phyloP scores from a whole-genome alignment of 495 filamentous ascomycete species.

The Pseudotulostoma volvatum region DNA sequence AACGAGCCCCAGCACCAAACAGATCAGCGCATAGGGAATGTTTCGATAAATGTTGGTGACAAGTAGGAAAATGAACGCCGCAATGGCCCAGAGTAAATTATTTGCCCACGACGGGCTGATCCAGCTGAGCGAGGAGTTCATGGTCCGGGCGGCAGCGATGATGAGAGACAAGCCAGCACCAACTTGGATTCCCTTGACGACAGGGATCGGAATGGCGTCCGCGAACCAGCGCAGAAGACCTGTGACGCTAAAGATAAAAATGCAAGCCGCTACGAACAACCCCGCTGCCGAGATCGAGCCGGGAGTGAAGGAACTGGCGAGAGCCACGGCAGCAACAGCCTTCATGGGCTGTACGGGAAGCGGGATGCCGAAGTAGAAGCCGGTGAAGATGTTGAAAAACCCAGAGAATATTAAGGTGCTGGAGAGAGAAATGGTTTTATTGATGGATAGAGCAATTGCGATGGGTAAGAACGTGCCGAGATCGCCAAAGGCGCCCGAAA shows the following conservation, averaged over 20 bases:
- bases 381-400: constrained; percentile 69
- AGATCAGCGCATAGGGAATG: constrained; percentile 58
- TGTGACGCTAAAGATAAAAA: constrained; percentile 61
- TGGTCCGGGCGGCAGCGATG: constrained; percentile 49
- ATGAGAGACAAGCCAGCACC: constrained; percentile 71
- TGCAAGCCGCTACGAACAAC: constrained; percentile 50
- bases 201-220: constrained; percentile 57
- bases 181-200: constrained; percentile 88
- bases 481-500: constrained; percentile 82
- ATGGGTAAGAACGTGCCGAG: constrained; percentile 82
- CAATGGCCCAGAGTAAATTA: constrained; percentile 55
- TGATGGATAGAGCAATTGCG: constrained; percentile 63
- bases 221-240: constrained; percentile 56
- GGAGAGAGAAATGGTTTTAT: constrained; percentile 59
- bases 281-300: constrained; percentile 65
- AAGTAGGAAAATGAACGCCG: constrained; percentile 52
- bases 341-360: constrained; percentile 83
- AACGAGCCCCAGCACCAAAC: constrained; percentile 48
- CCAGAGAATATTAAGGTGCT: constrained; percentile 80
- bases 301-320: constrained; percentile 45
- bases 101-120: constrained; percentile 43
- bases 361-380: constrained; percentile 67
- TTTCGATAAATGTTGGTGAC: constrained; percentile 39
- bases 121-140: constrained; percentile 45
- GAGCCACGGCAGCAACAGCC: constrained; percentile 77